Conservation (phyloP, 129 eudicot species). For the Chrysanthemum seticuspe region DNA sequence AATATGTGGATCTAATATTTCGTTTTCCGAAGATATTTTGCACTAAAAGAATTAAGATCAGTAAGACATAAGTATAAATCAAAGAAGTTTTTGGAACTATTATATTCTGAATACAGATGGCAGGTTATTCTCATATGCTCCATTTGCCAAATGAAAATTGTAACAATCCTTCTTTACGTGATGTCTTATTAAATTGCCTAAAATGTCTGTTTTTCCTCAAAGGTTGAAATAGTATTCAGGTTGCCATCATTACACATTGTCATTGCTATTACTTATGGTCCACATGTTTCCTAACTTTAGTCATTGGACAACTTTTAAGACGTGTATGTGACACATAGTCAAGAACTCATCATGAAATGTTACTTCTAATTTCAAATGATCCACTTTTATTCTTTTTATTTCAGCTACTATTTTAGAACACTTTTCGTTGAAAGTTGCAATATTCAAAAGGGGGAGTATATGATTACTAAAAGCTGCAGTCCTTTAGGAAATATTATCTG, state of each 20-base stretch:
- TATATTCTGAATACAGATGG: too few relatives aligned
- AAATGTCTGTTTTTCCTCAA: not conserved
- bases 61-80: too few relatives aligned
- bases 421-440: not conserved
- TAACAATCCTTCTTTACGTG: too few relatives aligned
- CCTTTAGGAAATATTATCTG: not conserved
- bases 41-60: too few relatives aligned
- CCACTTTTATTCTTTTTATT: not conserved
- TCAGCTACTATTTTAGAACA: not conserved
- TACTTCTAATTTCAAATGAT: not conserved
- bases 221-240: not conserved
- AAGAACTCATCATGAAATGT: not conserved
- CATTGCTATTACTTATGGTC: not conserved
- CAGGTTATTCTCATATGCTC: too few relatives aligned
- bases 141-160: too few relatives aligned
- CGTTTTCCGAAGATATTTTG: too few relatives aligned
- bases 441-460: not conserved
- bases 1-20: too few relatives aligned
- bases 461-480: not conserved
- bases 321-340: not conserved
- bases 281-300: not conserved
- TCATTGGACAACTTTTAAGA: not conserved
- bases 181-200: not conserved
- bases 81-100: too few relatives aligned
- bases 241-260: not conserved